Base-by-base conservation (phyloP, 441 rosid species). In the Euphorbia corollata region DNA sequence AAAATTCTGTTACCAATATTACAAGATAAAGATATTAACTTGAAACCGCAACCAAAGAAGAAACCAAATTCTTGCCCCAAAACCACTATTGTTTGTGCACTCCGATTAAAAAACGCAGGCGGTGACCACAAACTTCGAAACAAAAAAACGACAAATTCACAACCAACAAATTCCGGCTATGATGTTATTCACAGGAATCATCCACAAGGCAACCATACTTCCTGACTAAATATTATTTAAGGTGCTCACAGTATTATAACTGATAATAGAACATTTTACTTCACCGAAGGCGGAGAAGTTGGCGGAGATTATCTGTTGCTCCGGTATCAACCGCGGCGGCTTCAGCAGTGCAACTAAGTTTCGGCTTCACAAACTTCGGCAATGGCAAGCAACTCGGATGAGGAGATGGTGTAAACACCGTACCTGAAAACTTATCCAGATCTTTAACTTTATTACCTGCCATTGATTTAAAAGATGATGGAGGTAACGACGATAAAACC, bases 311-410 rank as follows among this genome's bases (percentile, higher is more conserved):
- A 59, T 85, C 86, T 7, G 89, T 77, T n/a, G 91, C 89, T 34
- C 87, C 87, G 55, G 74, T 75, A 9, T 79, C 89, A 18, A 75
- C 69, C 3, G 75, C 87, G 1, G 82, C 81, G n/a, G 92, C 94
- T 77, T 90, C 87, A 9, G 82, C 84, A 53, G 84, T 85, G 80
- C 98, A 88, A 48, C 84, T 74, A 41, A 81, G 81, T 79, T 90
- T 90, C 1, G 91, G 85, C 79, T 83, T 84, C 60, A 84, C 70
- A 2, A 92, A 90, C 79, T 71, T 88, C 2, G 98, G 98, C 84
- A 92, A 77, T 18, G 98, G 98, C 79, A 92, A 77, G 82, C 97
- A 86, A 81, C 98, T 87, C 8, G 97, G 94, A 0, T 86, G 97
- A 6, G 98, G 98, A 68, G 97, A 84, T 41, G 80, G 76, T 54